Evolutionary conservation across 192 early-diverging fungal species (phyloP).

Genomic region (Linnemannia zychae): DNA sequence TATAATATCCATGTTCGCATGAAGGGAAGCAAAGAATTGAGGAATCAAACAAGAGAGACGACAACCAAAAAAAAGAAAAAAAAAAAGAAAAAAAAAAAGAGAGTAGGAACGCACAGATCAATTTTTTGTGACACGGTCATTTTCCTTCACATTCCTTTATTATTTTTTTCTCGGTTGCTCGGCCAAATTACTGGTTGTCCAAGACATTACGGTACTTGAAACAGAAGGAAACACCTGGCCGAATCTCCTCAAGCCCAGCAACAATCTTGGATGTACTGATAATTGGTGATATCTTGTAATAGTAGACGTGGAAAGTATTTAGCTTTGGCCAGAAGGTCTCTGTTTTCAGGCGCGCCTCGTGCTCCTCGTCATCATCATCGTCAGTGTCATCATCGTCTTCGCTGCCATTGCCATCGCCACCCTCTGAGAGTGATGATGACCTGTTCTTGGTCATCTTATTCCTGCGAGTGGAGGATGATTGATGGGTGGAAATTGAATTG

Average conservation of each 20-base stretch:
- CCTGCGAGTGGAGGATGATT: neutral
- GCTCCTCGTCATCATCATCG: neutral
- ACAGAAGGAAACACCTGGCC: slow-evolving; percentile 22
- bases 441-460: neutral
- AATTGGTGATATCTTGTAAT: neutral
- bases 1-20: too few relatives aligned
- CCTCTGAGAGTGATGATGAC: too few relatives aligned
- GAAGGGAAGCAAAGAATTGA: too few relatives aligned
- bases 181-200: too few relatives aligned
- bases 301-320: slow-evolving; percentile 21
- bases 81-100: too few relatives aligned
- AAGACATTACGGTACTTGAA: slow-evolving; percentile 15
- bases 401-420: neutral
- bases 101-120: too few relatives aligned
- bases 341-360: neutral
- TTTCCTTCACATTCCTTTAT: too few relatives aligned
- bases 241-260: neutral
- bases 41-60: too few relatives aligned
- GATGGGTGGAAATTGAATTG: neutral
- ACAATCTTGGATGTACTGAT: neutral
- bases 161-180: too few relatives aligned
- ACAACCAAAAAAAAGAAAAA: too few relatives aligned
- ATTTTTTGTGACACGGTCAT: too few relatives aligned
- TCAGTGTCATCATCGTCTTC: neutral
- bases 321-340: slow-evolving; percentile 33